Percentiles rank a stretch among this genome's conserved stretches.
Conservation (phyloP, 2,329 filamentous ascomycete species). For the Fusarium metavorans region DNA sequence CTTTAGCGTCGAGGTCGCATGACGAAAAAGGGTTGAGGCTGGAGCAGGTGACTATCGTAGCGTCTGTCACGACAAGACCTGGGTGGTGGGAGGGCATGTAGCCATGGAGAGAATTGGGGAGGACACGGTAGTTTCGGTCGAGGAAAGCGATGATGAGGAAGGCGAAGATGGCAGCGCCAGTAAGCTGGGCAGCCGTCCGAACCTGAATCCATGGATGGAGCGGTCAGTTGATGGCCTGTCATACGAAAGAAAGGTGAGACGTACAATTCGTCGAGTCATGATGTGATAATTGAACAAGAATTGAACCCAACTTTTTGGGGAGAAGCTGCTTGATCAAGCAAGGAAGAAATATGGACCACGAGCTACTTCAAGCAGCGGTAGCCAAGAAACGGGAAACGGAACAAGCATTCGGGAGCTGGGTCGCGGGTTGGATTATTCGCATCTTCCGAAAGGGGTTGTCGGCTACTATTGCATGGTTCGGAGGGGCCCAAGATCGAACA, state of each 20-base stretch:
- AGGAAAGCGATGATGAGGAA: slow-evolving; percentile 82
- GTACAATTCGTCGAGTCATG: slow-evolving; percentile 55
- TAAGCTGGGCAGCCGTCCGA: slow-evolving; percentile 81
- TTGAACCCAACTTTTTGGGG: not conserved
- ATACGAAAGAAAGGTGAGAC: slow-evolving; percentile 12
- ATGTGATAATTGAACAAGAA: slow-evolving; percentile 27
- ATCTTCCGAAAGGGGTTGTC: slow-evolving; percentile 40
- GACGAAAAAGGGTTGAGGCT: slow-evolving; percentile 79
- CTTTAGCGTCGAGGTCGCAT: slow-evolving; percentile 77
- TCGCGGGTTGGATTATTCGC: slow-evolving; percentile 40
- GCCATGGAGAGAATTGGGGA: slow-evolving; percentile 86
- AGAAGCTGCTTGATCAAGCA: not conserved
- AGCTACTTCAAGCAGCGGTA: slow-evolving; percentile 34
- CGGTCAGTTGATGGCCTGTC: slow-evolving; percentile 13
- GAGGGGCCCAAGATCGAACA: slow-evolving; percentile 4
- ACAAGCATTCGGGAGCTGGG: slow-evolving; percentile 38
- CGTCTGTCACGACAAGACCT: slow-evolving; percentile 86
- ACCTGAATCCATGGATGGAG: slow-evolving; percentile 54
- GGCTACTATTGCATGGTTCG: slow-evolving; percentile 44
- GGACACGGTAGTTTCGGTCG: slow-evolving; percentile 88
- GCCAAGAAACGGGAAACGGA: slow-evolving; percentile 23
- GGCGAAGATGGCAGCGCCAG: slow-evolving; percentile 72
- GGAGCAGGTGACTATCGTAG: slow-evolving; percentile 82
- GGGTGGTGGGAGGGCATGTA: slow-evolving; percentile 88
- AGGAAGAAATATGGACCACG: slow-evolving; percentile 12